phyloP scores from a whole-genome alignment of 179 eudicot species.

The Beta macrorhiza region DNA sequence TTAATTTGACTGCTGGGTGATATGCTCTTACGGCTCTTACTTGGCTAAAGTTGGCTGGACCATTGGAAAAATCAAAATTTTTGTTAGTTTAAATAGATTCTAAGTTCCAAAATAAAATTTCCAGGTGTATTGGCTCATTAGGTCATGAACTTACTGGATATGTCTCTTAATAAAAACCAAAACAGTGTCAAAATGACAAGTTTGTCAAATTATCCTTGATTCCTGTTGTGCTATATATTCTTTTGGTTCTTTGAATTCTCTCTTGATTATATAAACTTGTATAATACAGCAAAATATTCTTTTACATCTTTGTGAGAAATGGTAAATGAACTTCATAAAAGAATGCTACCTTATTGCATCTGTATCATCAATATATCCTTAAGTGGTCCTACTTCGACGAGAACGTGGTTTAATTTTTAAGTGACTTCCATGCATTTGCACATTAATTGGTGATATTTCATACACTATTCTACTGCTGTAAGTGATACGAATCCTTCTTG shows the following conservation, averaged over 20 bases:
- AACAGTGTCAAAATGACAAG: background rate
- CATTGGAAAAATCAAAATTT: no score
- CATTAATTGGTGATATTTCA: background rate
- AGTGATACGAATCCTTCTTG: background rate
- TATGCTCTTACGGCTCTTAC: no score
- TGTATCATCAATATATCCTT: background rate
- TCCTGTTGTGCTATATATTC: background rate
- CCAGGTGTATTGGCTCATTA: no score
- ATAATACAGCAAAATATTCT: no score
- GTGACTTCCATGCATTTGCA: background rate
- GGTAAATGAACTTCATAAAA: background rate
- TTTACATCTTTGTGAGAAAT: background rate
- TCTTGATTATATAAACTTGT: background rate
- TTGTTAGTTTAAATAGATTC: no score
- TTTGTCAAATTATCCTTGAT: background rate
- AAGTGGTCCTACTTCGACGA: background rate
- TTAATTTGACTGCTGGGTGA: no score
- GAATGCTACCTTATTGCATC: background rate
- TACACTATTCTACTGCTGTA: background rate
- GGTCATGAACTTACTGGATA: no score
- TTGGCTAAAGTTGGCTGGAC: no score
- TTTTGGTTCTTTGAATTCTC: background rate
- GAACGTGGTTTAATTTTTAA: background rate
- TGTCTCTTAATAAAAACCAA: background rate
- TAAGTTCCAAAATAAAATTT: no score